Evolutionary conservation across 2,329 filamentous ascomycete species (phyloP), one percentile per base, ranked within the genome.

Genomic region (Claviceps purpurea): DNA sequence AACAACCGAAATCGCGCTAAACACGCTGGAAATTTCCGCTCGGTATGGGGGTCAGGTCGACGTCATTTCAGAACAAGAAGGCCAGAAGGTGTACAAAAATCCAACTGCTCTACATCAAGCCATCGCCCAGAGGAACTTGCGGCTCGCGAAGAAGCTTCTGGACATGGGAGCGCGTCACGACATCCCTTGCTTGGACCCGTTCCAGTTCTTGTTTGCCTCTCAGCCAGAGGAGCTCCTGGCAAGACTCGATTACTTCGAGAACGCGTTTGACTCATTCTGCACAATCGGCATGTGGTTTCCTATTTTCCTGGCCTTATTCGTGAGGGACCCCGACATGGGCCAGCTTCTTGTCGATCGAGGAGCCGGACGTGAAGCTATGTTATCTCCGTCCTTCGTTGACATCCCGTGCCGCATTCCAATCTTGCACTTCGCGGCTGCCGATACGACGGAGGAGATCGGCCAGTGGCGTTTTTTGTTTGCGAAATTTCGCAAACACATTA

Each of bases 21-120:
- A 11, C 8, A 38, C 34, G 3, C 5, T 45, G 41, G 14, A 5
- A 5, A 26, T 2, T 22, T 50, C 41, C 14, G 18, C 13, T 18
- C 2, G 0, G 18, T 26, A 18, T 26, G 49, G 49, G 10, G 52
- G 41, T 3, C 13, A 52, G 14, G 50, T 54, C n/a, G 49, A 54
- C n/a, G 38, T 50, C 3, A 22, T 49, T 22, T 8, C 3, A 24
- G 30, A 10, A 4, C 1, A 7, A 1, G 6, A 4, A 7, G 39
- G 18, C 26, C 4, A 3, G 18, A 24, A 20, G 16, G 4, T 16
- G 5, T 38, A 37, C 18, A 7, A 50, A 45, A 38, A 14, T 5
- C 39, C 47, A 38, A 50, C 52, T 11, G 37, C 50, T 6, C 22
- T 54, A 11, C 50, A 54, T 41, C 49, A 43, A 26, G 52, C 52